Base-by-base conservation (phyloP, 129 eudicot species). In the Artemisia tridentata region DNA sequence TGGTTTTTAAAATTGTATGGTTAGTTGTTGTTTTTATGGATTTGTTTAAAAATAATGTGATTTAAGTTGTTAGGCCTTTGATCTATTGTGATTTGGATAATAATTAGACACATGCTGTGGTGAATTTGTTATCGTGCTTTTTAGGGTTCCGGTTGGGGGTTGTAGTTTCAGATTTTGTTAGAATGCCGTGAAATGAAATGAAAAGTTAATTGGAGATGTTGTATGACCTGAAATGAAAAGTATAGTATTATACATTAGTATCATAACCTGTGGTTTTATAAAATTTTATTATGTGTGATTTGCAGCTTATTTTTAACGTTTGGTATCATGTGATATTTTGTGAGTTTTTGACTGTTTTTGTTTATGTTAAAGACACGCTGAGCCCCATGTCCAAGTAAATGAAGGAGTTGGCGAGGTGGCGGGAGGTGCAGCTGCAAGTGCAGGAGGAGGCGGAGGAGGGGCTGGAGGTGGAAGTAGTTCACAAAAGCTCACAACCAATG, bases 401-500 rank as follows among this genome's bases (percentile, higher is more conserved):
- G 80, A 73, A 57, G 79, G 67, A 53, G 81, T 63, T 16, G 81
- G 71, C 27, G 81, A 71, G 71, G 80, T 51, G 46, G 81, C 72
- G n/a, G 81, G 69, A 23, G 74, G 80, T 23, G 85, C 67, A 6
- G 82, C 51, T 3, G 85, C 79, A 2, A 85, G 74, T 8, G 85
- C 75, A 2, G 87, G 80, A 9, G 88, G 69, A 27, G 89, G 73
- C 0, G 89, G 78, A 11, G 81, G 71, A 0, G 84, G 78, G 18
- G 75, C 65, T 15, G 84, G 82, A 21, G 78, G 76, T 27, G 83
- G 71, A 70, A 84, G 79, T 62, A 70, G 87, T 45, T 59, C 86
- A 52, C 96, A 83, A 69, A 92, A 85, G 53, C 95, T 90, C 16
- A 93, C 99, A 5, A 93, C 97, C 14, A 86, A 86, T 17, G 99